Percentiles rank a stretch among this genome's conserved stretches.
Evolutionary conservation across 1,284 basidiomycete genomes (phyloP).

Genomic region (Earliella scabrosa): DNA sequence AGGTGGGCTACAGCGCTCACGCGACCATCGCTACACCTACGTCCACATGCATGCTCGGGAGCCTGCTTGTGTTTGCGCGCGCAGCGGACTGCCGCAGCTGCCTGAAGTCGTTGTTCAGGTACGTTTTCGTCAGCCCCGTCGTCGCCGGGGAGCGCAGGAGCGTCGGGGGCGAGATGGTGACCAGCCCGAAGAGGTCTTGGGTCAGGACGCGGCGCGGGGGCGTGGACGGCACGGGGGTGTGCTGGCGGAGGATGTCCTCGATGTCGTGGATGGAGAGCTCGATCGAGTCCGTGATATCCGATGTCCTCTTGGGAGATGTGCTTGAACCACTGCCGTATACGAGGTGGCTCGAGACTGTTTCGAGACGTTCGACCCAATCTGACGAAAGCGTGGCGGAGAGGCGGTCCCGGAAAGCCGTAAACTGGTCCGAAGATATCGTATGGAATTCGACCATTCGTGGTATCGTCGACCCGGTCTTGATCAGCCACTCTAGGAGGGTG

Average conservation of each 20-base stretch:
- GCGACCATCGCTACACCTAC: constrained; percentile 52
- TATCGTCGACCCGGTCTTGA: constrained; percentile 35
- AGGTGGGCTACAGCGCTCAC: constrained; percentile 25
- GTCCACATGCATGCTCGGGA: constrained; percentile 80
- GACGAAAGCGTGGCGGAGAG: constrained; percentile 25
- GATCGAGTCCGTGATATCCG: constrained; percentile 28
- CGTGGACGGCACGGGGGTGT: constrained; percentile 44
- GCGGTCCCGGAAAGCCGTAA: constrained; percentile 25
- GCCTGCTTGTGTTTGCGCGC: constrained; percentile 77
- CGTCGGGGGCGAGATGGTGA: constrained; percentile 71
- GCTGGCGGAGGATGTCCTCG: constrained; percentile 31
- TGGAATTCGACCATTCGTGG: constrained; percentile 43
- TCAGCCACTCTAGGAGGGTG: constrained; percentile 53
- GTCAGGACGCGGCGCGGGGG: constrained; percentile 55
- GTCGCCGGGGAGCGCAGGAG: constrained; percentile 73
- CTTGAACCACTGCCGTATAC: constrained; percentile 22
- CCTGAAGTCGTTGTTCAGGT: constrained; percentile 76
- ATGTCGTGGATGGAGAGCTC: constrained; percentile 33
- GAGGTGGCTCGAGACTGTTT: constrained; percentile 24
- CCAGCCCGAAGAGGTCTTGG: constrained; percentile 49
- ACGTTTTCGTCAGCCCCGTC: constrained; percentile 81
- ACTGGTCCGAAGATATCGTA: constrained; percentile 43
- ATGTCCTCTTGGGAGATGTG: background rate
- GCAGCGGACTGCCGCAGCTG: constrained; percentile 67
- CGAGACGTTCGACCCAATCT: constrained; percentile 28